Percentiles rank a stretch among this genome's conserved stretches.
These are phyloP conservation scores for Graphilbum sp. DNA, from an alignment of 2,329 filamentous ascomycete species.

Conservation along the genomic window DNA sequence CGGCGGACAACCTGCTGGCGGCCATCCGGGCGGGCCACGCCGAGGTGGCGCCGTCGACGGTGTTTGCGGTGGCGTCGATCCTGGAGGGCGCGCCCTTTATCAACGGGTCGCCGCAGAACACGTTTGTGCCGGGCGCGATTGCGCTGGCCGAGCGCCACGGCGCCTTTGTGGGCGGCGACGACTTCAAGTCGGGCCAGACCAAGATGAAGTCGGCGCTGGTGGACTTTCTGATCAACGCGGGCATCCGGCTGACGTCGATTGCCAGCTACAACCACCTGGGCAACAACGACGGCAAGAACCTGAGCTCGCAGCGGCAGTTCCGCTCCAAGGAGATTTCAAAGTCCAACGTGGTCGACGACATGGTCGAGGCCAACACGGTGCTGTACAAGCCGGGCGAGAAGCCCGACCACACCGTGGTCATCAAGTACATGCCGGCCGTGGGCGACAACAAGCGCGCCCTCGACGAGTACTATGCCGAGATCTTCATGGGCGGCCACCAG, in stretches of 20 bases:
- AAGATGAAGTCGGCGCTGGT: slow-evolving; percentile 99
- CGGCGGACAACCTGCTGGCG: slow-evolving; percentile 80
- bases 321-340: slow-evolving; percentile 99
- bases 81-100: slow-evolving; percentile 86
- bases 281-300: slow-evolving; percentile 98
- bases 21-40: slow-evolving; percentile 74
- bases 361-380: slow-evolving; percentile 89
- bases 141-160: slow-evolving; percentile 74
- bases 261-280: slow-evolving; percentile 98
- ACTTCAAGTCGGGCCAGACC: slow-evolving; percentile 99
- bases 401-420: slow-evolving; percentile 95
- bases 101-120: slow-evolving; percentile 98
- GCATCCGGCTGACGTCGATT: slow-evolving; percentile 97
- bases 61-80: slow-evolving; percentile 91
- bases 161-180: slow-evolving; percentile 90
- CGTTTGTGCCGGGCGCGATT: slow-evolving; percentile 86
- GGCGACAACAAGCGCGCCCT: slow-evolving; percentile 98
- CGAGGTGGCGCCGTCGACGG: slow-evolving; percentile 86
- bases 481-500: slow-evolving; percentile 97
- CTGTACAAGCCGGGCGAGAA: slow-evolving; percentile 88
- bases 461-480: slow-evolving; percentile 98
- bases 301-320: slow-evolving; percentile 96
- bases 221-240: slow-evolving; percentile 95
- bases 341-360: slow-evolving; percentile 97
- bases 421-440: slow-evolving; percentile 99